Evolutionary conservation across 2,329 filamentous ascomycete genomes (phyloP), one percentile per base, ranked within the genome.

Genomic region (Colletotrichum shisoi): DNA sequence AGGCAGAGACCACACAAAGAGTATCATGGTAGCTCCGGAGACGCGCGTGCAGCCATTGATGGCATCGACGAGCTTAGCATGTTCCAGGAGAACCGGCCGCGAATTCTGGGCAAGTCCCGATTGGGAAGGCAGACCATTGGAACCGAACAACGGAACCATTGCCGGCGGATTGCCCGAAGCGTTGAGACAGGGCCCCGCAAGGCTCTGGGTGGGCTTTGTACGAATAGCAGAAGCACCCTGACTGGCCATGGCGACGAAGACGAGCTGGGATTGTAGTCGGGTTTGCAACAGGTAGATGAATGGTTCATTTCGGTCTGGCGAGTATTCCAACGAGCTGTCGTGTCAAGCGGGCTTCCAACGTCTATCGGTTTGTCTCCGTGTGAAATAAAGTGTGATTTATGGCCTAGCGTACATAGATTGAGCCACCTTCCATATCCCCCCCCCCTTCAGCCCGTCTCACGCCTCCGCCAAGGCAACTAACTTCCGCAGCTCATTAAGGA

Each of bases 201-300:
- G 49, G 49, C 48, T 45, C 27, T 68, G 56, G 42, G 27, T 9
- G 49, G 51, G 12, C 39, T 67, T 53, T 24, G 37, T 34, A 34
- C 31, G 7, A 34, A 34, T 34, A 27, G 40, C 9, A n/a, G 31
- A n/a, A 24, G 27, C 56, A 51, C 49, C 39, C 11, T 49, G 24
- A 57, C 42, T 34, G 65, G 54, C 37, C 56, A 44, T 17, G 27
- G 53, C 21, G 61, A 54, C 44, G 65, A 68, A 21, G 65, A 68
- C 17, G 65, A 68, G 27, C 62, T 68, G 34, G 65, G 65, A 21
- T 44, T 63, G 17, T 63, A 46, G 63, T 63, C 46, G 58, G 17
- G 37, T 31, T 24, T 17, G 64, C 53, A 53, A 9, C 60, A 54
- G 40, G 40, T 63, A 63, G 31, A 67, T 58, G 64, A 48, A 44